These are phyloP conservation scores for Microsporum ferrugineum DNA, from an alignment of 2,329 filamentous ascomycete species.

Conservation along the genomic window DNA sequence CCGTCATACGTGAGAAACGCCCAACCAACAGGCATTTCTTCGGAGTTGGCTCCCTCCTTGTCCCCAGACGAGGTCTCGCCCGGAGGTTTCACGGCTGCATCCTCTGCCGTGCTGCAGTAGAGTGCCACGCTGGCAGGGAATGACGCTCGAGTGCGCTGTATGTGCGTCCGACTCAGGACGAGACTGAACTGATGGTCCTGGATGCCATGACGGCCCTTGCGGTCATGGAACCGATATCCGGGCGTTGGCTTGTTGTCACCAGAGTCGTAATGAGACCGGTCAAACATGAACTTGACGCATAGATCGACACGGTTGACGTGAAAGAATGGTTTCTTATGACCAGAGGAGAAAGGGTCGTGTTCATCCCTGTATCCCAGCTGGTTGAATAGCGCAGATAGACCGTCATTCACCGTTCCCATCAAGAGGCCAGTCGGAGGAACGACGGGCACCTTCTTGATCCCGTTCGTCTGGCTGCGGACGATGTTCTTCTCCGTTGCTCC, in stretches of 20 bases:
- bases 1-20: constrained; percentile 31
- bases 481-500: background rate
- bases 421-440: constrained; percentile 24
- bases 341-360: no score
- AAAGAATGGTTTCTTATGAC: background rate
- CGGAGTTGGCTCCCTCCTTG: background rate
- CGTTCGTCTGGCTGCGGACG: background rate
- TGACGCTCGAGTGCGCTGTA: constrained; percentile 27
- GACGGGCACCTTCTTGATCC: constrained; percentile 18
- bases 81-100: background rate
- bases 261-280: constrained; percentile 12
- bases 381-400: constrained; percentile 18
- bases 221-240: constrained; percentile 24
- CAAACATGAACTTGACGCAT: constrained; percentile 31
- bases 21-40: constrained; percentile 30
- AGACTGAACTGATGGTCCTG: constrained; percentile 25
- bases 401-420: constrained; percentile 29
- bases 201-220: constrained; percentile 19
- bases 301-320: constrained; percentile 14
- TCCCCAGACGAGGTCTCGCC: background rate
- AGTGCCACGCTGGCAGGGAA: constrained; percentile 28
- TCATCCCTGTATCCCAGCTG: background rate
- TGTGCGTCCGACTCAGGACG: constrained; percentile 30
- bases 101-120: constrained; percentile 17
- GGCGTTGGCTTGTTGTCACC: constrained; percentile 10